Evolutionary conservation across 805 yeast species (phyloP).

Genomic region (Scheffersomyces ergatensis): DNA sequence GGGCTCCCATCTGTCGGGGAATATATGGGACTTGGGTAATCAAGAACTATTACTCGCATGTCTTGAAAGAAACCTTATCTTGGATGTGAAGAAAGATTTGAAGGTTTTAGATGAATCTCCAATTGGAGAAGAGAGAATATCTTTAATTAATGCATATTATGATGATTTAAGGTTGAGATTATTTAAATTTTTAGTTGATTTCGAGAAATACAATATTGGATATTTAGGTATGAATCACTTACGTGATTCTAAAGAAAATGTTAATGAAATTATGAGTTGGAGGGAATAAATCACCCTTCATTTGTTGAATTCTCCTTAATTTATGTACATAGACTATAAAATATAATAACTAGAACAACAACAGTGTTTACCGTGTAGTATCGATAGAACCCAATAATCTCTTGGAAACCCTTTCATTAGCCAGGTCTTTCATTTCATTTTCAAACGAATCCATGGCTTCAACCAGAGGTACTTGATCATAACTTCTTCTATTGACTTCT

Average conservation of each 20-base stretch:
- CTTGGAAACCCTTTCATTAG: neutral
- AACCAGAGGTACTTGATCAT: neutral
- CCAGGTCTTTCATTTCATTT: neutral
- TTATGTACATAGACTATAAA: too few relatives aligned
- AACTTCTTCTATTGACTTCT: conserved; percentile 31
- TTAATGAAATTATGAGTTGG: neutral
- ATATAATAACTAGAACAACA: too few relatives aligned
- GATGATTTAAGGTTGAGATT: conserved; percentile 35
- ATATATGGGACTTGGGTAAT: conserved; percentile 44
- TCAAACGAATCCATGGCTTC: neutral
- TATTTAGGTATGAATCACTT: conserved; percentile 27
- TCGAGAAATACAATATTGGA: conserved; percentile 40
- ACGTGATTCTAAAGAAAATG: neutral
- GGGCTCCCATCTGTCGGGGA: conserved; percentile 36
- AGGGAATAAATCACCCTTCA: too few relatives aligned
- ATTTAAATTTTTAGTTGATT: conserved; percentile 38
- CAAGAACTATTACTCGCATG: conserved; percentile 55
- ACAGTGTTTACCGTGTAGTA: too few relatives aligned
- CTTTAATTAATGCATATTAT: conserved; percentile 7
- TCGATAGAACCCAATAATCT: too few relatives aligned
- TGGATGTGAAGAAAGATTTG: conserved; percentile 22
- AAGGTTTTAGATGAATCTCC: conserved; percentile 20
- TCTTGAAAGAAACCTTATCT: conserved; percentile 53
- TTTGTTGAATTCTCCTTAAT: too few relatives aligned
- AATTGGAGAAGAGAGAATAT: conserved; percentile 6